Conservation (phyloP, 768 basidiomycete species). For the Mycena vitilis region DNA sequence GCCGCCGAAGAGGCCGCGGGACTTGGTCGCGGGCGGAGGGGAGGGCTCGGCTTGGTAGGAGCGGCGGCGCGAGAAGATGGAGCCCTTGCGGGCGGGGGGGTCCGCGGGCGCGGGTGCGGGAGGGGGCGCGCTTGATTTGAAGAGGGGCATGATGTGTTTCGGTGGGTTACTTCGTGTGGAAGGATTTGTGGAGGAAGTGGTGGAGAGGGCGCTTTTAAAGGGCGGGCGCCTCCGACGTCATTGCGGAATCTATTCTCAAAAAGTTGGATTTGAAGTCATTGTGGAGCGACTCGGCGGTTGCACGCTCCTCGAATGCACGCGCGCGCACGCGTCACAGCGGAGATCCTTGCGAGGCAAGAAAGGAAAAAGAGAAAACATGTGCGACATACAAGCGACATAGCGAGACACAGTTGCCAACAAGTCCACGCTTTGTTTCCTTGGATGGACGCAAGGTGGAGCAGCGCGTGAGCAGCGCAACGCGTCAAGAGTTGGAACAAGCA, state of each 20-base stretch:
- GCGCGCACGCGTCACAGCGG: no score
- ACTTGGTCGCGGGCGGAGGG: slow-evolving; percentile 14
- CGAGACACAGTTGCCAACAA: no score
- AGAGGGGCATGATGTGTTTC: slow-evolving; percentile 44
- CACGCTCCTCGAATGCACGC: no score
- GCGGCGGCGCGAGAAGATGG: slow-evolving; percentile 38
- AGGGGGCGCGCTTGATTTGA: slow-evolving; percentile 33
- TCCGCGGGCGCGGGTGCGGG: slow-evolving; percentile 24
- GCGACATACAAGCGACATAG: no score
- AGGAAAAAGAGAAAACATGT: not conserved
- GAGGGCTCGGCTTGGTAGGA: slow-evolving; percentile 34
- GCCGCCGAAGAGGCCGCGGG: slow-evolving; percentile 36
- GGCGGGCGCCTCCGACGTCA: slow-evolving; percentile 27
- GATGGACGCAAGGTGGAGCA: no score
- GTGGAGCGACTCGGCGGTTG: slow-evolving; percentile 24
- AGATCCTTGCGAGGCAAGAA: no score
- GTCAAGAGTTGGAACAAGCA: no score
- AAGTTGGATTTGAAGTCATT: slow-evolving; percentile 21
- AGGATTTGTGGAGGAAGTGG: not conserved
- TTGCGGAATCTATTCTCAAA: not conserved
- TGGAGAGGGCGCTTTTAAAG: slow-evolving; percentile 15
- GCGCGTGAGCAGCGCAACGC: no score
- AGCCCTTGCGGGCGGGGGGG: slow-evolving; percentile 35
- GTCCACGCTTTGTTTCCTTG: no score
- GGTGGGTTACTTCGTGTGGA: not conserved